Base-by-base conservation (phyloP, 371 early-diverging fungal species). In the Mortierella sp. region DNA sequence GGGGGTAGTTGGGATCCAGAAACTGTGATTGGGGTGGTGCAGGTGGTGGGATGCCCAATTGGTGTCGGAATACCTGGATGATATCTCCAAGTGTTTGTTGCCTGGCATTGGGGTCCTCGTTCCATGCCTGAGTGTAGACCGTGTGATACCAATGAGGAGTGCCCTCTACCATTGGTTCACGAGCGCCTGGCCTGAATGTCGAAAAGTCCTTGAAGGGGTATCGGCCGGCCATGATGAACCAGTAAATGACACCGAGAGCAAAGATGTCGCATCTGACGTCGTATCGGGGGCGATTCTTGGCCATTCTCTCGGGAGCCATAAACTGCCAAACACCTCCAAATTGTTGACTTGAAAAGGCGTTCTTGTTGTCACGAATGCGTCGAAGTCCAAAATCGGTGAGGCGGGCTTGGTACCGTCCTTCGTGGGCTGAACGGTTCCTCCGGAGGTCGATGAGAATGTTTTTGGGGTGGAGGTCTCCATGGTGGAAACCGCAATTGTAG, bases 381-480 rank as follows among this genome's bases (percentile, higher is more conserved):
- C 82, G 77, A 19, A 85, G 80, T 16, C 86, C 86, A 75, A 85
- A 85, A 45, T 85, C 86, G 4, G 86, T 85, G 24, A 85, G 72
- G n/a, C 79, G 73, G 47, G 86, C 86, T 24, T 70, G 82, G 65
- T 77, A 85, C n/a, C 86, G 82, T 7, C 77, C 82, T 0, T 76
- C 72, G 1, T 78, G 70, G n/a, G 68, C 42, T 13, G 70, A 26
- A 26, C 63, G 34, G 57, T 73, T 54, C 42, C 60, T 68, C n/a
- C 79, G 68, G 28, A 34, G n/a, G 34, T 85, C 86, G 16, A 85
- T 82, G 8, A 85, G 60, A 47, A 85, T 74, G 65, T 85, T 85
- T 54, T 82, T 85, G 16, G 86, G 86, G 57, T 85, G 86, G 28
- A 85, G 78, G 26, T 85, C 86, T 8, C 86, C 86, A 34, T 85